Evolutionary conservation across 192 early-diverging fungal species (phyloP), one percentile per base, ranked within the genome.

Genomic region (Entomortierella chlamydospora): DNA sequence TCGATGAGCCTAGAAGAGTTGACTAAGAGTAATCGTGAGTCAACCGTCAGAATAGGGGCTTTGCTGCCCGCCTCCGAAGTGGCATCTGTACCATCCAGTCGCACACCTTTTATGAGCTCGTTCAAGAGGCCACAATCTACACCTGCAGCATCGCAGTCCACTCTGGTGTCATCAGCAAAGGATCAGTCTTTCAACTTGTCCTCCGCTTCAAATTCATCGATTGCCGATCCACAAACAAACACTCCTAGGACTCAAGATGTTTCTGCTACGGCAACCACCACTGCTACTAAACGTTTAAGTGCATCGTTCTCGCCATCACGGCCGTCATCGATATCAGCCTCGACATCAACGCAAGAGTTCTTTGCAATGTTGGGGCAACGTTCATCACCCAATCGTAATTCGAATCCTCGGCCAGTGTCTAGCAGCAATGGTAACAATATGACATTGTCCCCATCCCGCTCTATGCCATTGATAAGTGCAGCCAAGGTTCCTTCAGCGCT

Each of bases 401-500:
- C 15, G 15, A 47, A 20, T 47, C 20, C 20, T 20, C 45, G 45
- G 20, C 45, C 12, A 47, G 45, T 47, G 20, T 41, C 6, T 41
- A 41, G 15, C 20, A 47, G 45, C 45, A 12, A 11, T 47, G 20
- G 20, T 4, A 28, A 3, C 52, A 26, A 17, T 23, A n/a, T 17
- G 26, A 47, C 47, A 25, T 39, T 54, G 51, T 30, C 62, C 0
- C 20, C 33, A 13, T 18, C 49, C 4, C 2, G 5, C 13, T 42
- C 17, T 20, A 37, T 64, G 57, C 57, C 57, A 13, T 42, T 62
- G 5, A 41, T 54, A 17, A 42, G 28, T 22, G 49, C 64, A 41
- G 52, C 60, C 29, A 68, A 68, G 42, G 37, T 67, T 15, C 73
- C 73, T 15, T 57, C 73, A 5, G 70, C 53, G 1, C 54, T 72